phyloP scores from a whole-genome alignment of 2,329 filamentous ascomycete genomes.

The Hypoxylon sp. region DNA sequence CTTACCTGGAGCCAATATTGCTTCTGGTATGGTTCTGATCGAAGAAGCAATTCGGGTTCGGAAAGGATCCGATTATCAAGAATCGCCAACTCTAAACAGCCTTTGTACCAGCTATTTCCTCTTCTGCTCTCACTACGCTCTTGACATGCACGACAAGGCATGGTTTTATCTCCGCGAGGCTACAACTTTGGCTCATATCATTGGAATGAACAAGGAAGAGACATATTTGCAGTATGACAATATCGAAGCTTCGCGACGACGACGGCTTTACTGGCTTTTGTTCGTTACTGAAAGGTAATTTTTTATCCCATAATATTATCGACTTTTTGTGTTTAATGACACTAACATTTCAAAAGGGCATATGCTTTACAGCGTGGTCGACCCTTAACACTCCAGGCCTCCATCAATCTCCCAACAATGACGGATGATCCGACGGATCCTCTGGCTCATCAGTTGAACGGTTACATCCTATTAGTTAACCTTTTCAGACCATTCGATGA shows the following conservation, averaged over 20 bases:
- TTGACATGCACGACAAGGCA: slow-evolving; percentile 81
- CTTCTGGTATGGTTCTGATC: slow-evolving; percentile 76
- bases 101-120: slow-evolving; percentile 85
- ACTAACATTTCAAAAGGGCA: slow-evolving; percentile 61
- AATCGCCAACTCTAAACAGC: slow-evolving; percentile 69
- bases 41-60: slow-evolving; percentile 77
- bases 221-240: slow-evolving; percentile 72
- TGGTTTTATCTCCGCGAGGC: slow-evolving; percentile 87
- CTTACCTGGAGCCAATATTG: slow-evolving; percentile 71
- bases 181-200: slow-evolving; percentile 76
- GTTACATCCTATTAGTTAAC: slow-evolving; percentile 73
- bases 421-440: slow-evolving; percentile 73
- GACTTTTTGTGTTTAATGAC: not conserved
- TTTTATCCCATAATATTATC: slow-evolving; percentile 8
- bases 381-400: slow-evolving; percentile 78
- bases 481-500: slow-evolving; percentile 78
- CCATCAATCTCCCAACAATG: slow-evolving; percentile 75
- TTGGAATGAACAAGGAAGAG: slow-evolving; percentile 74
- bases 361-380: slow-evolving; percentile 80
- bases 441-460: slow-evolving; percentile 66
- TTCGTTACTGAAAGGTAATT: slow-evolving; percentile 78
- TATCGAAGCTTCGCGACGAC: slow-evolving; percentile 73
- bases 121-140: slow-evolving; percentile 78
- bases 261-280: slow-evolving; percentile 81
- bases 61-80: slow-evolving; percentile 73